A percentile compares a stretch with the other conserved stretches of the same genome.
Conservation (phyloP, 352 stramenopile genomes). For the Phytopythium aichiense region DNA sequence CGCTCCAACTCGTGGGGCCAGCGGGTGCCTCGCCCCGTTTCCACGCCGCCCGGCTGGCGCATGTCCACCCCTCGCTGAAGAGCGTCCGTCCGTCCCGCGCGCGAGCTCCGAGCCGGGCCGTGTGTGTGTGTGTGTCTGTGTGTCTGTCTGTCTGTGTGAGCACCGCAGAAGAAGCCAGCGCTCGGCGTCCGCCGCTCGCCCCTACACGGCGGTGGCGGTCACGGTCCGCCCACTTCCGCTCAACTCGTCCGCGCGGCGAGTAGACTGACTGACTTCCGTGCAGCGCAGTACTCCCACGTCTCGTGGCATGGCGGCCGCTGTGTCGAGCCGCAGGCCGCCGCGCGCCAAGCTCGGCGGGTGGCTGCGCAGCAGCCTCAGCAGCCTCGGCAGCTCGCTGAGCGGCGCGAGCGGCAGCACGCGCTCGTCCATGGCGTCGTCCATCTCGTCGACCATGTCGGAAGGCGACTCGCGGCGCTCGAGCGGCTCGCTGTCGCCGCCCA, state of each 20-base stretch:
- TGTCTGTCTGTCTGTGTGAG: too few relatives aligned
- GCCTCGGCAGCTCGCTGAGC: slow-evolving; percentile 13
- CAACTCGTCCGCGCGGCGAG: neutral
- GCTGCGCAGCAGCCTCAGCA: slow-evolving; percentile 17
- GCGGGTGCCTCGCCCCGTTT: neutral
- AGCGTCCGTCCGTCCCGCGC: neutral
- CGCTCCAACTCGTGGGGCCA: neutral
- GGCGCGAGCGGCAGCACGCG: slow-evolving; percentile 11
- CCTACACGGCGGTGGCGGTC: neutral
- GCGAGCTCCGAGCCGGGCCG: too few relatives aligned
- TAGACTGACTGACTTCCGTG: neutral
- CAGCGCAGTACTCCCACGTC: neutral
- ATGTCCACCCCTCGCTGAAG: neutral
- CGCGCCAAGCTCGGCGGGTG: slow-evolving; percentile 16
- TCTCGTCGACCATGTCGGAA: slow-evolving; percentile 9
- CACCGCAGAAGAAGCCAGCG: neutral
- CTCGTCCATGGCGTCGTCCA: slow-evolving; percentile 21
- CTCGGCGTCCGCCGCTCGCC: neutral
- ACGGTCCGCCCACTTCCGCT: slow-evolving; percentile 1
- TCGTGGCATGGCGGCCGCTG: neutral
- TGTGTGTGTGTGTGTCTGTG: too few relatives aligned
- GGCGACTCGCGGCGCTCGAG: slow-evolving; percentile 10
- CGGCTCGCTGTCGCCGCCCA: slow-evolving; percentile 9
- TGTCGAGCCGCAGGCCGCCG: slow-evolving; percentile 1
- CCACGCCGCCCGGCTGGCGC: neutral